phyloP scores from a whole-genome alignment of 2,329 filamentous ascomycete species.

The Fusarium anthophilum region DNA sequence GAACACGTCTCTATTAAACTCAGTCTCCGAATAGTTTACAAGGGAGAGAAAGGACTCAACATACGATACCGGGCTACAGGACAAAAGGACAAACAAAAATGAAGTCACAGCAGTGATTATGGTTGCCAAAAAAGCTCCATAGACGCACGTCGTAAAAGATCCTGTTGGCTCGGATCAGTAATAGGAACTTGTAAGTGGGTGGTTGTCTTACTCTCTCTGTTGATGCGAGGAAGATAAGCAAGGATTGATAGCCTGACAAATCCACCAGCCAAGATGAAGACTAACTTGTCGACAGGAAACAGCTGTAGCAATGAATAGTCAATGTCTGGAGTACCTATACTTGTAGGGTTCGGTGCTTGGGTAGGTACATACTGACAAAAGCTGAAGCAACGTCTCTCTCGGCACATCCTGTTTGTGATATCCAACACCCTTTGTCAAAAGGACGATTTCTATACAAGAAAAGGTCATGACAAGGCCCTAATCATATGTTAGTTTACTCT shows the following conservation, averaged over 20 bases:
- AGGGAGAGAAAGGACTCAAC: not conserved
- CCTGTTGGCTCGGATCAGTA: not conserved
- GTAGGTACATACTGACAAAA: constrained; percentile 31
- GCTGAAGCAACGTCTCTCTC: constrained; percentile 4
- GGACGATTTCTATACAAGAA: constrained; percentile 30
- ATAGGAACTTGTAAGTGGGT: not conserved
- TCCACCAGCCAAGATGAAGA: constrained; percentile 33
- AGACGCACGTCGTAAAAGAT: constrained; percentile 26
- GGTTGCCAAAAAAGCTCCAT: constrained; percentile 16
- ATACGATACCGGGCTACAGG: constrained; percentile 34
- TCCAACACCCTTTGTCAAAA: constrained; percentile 29
- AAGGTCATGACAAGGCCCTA: constrained; percentile 24
- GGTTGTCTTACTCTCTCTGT: constrained; percentile 25
- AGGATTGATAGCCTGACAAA: constrained; percentile 39
- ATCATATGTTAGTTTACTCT: not conserved
- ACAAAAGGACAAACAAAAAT: constrained; percentile 37
- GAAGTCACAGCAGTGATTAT: constrained; percentile 15
- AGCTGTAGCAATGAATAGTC: not conserved
- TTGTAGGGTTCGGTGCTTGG: not conserved
- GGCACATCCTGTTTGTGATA: constrained; percentile 23
- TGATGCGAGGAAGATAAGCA: constrained; percentile 32
- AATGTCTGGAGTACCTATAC: not conserved
- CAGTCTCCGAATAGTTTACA: not conserved
- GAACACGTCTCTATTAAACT: constrained; percentile 31
- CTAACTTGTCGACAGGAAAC: constrained; percentile 29